Percentiles rank a stretch among this genome's conserved stretches.
Evolutionary conservation across 768 basidiomycete species (phyloP).

Genomic region (Floccularia luteovirens): DNA sequence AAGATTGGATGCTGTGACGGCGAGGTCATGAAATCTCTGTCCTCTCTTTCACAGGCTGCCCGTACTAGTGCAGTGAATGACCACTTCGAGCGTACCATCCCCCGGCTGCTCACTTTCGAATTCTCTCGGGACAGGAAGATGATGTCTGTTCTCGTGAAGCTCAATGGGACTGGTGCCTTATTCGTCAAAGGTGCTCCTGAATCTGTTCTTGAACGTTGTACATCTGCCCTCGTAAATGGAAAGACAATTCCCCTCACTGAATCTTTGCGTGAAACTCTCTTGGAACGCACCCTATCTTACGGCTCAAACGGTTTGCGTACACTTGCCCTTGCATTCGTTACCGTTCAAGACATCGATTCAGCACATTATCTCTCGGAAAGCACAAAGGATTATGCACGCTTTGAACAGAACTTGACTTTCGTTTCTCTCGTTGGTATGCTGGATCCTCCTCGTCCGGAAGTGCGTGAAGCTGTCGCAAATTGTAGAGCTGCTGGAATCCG

Average conservation of each 20-base stretch:
- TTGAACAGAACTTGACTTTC: conserved; percentile 89
- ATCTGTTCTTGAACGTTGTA: conserved; percentile 86
- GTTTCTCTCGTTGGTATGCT: conserved; percentile 97
- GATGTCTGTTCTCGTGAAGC: conserved; percentile 91
- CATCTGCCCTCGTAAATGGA: conserved; percentile 60
- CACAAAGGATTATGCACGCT: conserved; percentile 76
- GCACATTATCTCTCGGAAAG: conserved; percentile 77
- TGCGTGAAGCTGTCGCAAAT: conserved; percentile 76
- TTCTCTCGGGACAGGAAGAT: conserved; percentile 98
- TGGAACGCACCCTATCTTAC: conserved; percentile 63
- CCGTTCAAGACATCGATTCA: conserved; percentile 69
- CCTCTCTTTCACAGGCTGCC: conserved; percentile 42
- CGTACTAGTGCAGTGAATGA: conserved; percentile 86
- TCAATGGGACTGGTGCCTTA: conserved; percentile 63
- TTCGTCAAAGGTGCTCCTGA: conserved; percentile 97
- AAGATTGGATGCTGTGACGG: conserved; percentile 77
- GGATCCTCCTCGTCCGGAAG: conserved; percentile 95
- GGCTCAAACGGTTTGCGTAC: conserved; percentile 82
- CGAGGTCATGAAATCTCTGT: conserved; percentile 48
- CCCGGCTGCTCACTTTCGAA: conserved; percentile 89
- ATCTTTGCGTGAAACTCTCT: conserved; percentile 49
- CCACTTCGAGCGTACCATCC: conserved; percentile 65
- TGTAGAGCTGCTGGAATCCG: conserved; percentile 92
- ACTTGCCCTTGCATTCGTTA: conserved; percentile 84
- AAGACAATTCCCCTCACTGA: conserved; percentile 58